These are phyloP conservation scores for Xylaria digitata DNA, from an alignment of 2,329 filamentous ascomycete genomes.

Conservation along the genomic window DNA sequence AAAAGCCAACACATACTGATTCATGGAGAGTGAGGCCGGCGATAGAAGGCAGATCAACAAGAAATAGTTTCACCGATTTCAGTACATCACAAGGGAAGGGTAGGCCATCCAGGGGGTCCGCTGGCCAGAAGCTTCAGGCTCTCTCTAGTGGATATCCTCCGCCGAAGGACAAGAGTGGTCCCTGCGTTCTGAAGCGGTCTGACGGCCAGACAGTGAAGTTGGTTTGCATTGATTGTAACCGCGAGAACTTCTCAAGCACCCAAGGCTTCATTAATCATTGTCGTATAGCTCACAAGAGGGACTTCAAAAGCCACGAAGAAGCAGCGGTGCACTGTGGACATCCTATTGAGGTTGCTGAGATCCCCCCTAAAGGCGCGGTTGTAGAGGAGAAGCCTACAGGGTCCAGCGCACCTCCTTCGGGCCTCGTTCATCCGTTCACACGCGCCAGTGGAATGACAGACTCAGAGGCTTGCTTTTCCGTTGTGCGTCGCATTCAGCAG, in stretches of 20 bases:
- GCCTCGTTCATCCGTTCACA: conserved; percentile 72
- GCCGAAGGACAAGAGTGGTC: conserved; percentile 83
- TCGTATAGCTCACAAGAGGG: conserved; percentile 91
- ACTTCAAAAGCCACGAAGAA: conserved; percentile 96
- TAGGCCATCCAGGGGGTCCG: conserved; percentile 60
- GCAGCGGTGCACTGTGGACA: conserved; percentile 90
- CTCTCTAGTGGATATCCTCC: conserved; percentile 77
- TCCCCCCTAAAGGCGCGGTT: conserved; percentile 54
- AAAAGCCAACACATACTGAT: conserved; percentile 58
- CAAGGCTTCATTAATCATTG: conserved; percentile 99
- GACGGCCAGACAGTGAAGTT: conserved; percentile 90
- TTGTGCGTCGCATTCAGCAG: conserved; percentile 62
- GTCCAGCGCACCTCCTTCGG: conserved; percentile 51
- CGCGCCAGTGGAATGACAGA: conserved; percentile 66
- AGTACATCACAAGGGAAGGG: conserved; percentile 59
- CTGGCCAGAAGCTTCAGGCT: conserved; percentile 74
- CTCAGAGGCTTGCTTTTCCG: conserved; percentile 64
- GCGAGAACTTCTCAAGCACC: conserved; percentile 93
- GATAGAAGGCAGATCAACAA: conserved; percentile 79
- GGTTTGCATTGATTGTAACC: conserved; percentile 86
- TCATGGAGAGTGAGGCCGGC: conserved; percentile 58
- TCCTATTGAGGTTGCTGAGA: conserved; percentile 75
- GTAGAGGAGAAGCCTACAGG: conserved; percentile 55
- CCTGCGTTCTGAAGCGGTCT: conserved; percentile 84
- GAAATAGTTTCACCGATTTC: conserved; percentile 75